These are phyloP conservation scores for Fusarium torreyae DNA, from an alignment of 2,329 filamentous ascomycete genomes.

Conservation along the genomic window DNA sequence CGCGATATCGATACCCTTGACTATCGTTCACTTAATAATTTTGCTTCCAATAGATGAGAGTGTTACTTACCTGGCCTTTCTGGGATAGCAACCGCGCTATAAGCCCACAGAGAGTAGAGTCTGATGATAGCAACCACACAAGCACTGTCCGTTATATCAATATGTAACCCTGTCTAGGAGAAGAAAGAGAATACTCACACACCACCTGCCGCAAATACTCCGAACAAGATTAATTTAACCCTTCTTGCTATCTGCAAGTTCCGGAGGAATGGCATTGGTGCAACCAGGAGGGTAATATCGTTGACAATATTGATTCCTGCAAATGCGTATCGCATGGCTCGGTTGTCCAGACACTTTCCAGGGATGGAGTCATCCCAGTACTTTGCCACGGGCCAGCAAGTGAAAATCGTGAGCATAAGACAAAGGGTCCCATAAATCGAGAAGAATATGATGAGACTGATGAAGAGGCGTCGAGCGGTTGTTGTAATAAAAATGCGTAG, in stretches of 20 bases:
- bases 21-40: background rate
- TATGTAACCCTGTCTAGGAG: accelerated
- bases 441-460: background rate
- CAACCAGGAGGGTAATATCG: background rate
- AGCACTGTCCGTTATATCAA: background rate
- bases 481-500: conserved; percentile 1
- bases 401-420: conserved; percentile 3
- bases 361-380: conserved; percentile 9
- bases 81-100: background rate
- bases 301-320: conserved; percentile 12
- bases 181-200: background rate
- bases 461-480: background rate
- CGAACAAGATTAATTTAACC: background rate
- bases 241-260: background rate
- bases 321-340: conserved; percentile 1
- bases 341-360: background rate
- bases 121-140: conserved; percentile 1
- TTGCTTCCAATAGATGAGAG: background rate
- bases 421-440: background rate
- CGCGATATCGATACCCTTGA: background rate
- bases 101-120: background rate
- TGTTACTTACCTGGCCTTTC: background rate
- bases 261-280: background rate
- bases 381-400: conserved; percentile 5
- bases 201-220: conserved; percentile 3